Evolutionary conservation across 2,329 filamentous ascomycete species (phyloP), one percentile per base, ranked within the genome.

Genomic region (Gnomoniopsis smithogilvyi): DNA sequence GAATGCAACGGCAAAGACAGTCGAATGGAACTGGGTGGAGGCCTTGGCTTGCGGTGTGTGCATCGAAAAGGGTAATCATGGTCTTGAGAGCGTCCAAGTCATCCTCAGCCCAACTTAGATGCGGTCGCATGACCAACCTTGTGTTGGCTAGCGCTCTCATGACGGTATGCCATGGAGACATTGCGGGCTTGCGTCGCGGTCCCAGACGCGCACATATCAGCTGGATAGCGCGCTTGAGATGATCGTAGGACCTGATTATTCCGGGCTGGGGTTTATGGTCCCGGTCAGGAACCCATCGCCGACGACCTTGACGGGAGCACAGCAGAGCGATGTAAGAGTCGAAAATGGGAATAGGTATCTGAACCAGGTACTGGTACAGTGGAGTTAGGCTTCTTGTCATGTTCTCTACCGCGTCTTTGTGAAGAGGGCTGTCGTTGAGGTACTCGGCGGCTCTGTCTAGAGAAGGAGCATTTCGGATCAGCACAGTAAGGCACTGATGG

Each of bases 401-500:
- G 30, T 57, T 51, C 4, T 60, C 33, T 4, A 64, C 41, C 6
- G 62, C 61, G 0, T 46, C 36, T n/a, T 41, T 51, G 19, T 68
- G 60, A 8, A 76, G 61, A 3, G 65, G 66, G 62, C 78, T 78
- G 59, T 84, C 80, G 8, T 65, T 65, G 19, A 88, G 70, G 68
- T 84, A 86, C 22, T 68, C 67, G 36, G 81, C 61, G 0, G 79
- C 85, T 11, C 76, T 73, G 11, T 74, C 67, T 12, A 83, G 65
- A 4, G 77, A 78, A 1, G 69, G 65, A 0, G 86, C 80, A 64
- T 84, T 74, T 4, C 74, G 71, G 1, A 92, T 64, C 1, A 92
- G 73, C 19, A 84, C 78, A 3, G 73, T 73, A 8, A 91, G 76
- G 26, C 80, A 83, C 45, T 74, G 69, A 1, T 76, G 78, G 3